Conservation (phyloP, 805 yeast genomes). For the Candida sithepensis region DNA sequence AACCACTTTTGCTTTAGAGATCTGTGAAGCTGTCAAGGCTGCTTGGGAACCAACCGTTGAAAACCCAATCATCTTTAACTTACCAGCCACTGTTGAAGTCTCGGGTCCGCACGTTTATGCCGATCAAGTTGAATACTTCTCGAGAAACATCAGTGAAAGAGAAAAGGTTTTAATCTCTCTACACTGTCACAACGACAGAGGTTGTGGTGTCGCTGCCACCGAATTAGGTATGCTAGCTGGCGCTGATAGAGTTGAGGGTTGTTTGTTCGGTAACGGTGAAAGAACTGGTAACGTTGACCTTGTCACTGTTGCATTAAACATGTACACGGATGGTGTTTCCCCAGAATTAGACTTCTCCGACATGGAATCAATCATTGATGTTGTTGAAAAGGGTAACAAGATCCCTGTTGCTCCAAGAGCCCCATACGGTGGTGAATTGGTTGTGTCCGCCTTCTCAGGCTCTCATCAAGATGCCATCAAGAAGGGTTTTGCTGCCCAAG, state of each 20-base stretch:
- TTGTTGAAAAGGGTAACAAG: slow-evolving; percentile 74
- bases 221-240: slow-evolving; percentile 79
- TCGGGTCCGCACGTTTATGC: slow-evolving; percentile 75
- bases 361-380: slow-evolving; percentile 59
- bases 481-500: slow-evolving; percentile 42
- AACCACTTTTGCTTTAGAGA: slow-evolving; percentile 66
- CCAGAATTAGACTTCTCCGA: slow-evolving; percentile 73
- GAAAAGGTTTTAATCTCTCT: slow-evolving; percentile 68
- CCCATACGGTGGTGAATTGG: slow-evolving; percentile 77
- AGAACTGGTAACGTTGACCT: slow-evolving; percentile 82
- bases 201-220: slow-evolving; percentile 81
- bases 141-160: slow-evolving; percentile 63
- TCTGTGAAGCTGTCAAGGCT: slow-evolving; percentile 74
- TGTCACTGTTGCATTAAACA: slow-evolving; percentile 68
- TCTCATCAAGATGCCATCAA: slow-evolving; percentile 38
- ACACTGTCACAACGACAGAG: slow-evolving; percentile 78
- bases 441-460: slow-evolving; percentile 76
- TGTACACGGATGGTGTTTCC: slow-evolving; percentile 74
- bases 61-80: slow-evolving; percentile 70
- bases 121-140: slow-evolving; percentile 75
- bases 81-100: slow-evolving; percentile 81
- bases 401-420: slow-evolving; percentile 72
- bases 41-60: slow-evolving; percentile 80
- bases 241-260: slow-evolving; percentile 82
- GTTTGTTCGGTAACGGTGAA: slow-evolving; percentile 81